Evolutionary conservation across 2,329 filamentous ascomycete genomes (phyloP).

Genomic region (Neoarthrinium moseri): DNA sequence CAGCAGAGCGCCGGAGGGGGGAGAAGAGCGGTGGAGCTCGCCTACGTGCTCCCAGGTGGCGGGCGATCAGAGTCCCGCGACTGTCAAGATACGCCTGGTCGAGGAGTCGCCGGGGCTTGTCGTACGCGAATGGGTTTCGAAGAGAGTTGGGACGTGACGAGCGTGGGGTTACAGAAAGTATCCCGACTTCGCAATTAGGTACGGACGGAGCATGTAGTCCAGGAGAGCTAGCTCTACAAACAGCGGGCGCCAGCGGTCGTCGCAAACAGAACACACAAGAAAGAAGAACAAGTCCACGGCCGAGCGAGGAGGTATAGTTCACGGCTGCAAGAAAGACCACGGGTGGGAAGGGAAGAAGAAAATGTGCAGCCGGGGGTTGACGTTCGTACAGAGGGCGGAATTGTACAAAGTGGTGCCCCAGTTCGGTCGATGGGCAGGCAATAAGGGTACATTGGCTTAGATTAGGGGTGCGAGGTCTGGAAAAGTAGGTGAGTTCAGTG

Average conservation of each 20-base stretch:
- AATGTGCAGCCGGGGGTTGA: not conserved
- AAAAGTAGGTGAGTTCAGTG: not conserved
- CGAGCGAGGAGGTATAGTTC: no score
- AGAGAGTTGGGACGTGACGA: not conserved
- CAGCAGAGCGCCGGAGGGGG: slow-evolving; percentile 1
- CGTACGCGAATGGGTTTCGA: slow-evolving; percentile 10
- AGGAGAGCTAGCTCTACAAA: not conserved
- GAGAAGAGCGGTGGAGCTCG: not conserved
- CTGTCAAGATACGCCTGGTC: slow-evolving; percentile 6
- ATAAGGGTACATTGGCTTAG: not conserved
- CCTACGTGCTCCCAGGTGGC: slow-evolving; percentile 4
- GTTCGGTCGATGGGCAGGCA: not conserved
- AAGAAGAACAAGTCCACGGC: no score
- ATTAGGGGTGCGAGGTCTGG: not conserved
- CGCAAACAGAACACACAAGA: not conserved
- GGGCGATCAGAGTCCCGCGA: not conserved
- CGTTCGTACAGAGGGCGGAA: not conserved
- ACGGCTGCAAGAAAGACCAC: no score
- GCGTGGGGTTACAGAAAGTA: not conserved
- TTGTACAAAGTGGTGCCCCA: not conserved
- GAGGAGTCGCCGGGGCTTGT: slow-evolving; percentile 10
- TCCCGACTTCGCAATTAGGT: not conserved
- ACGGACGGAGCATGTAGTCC: not conserved
- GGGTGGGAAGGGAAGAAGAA: not conserved
- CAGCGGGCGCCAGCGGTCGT: not conserved